A percentile compares a stretch with the other conserved stretches of the same genome.
These are phyloP conservation scores for Amphicarpaea edgeworthii DNA, from an alignment of 306 rosid genomes.

Conservation along the genomic window DNA sequence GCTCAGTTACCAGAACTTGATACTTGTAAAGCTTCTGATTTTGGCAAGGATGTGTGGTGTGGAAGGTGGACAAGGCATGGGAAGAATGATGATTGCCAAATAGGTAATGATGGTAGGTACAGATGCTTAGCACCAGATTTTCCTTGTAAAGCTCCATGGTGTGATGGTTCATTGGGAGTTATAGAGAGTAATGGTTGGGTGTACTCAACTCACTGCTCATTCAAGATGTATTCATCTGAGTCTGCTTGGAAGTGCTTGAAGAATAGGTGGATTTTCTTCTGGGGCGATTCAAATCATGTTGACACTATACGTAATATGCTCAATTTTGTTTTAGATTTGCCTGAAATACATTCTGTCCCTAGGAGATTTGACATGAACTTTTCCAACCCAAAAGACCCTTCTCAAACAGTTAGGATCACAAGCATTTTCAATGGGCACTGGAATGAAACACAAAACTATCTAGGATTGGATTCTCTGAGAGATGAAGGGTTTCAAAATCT, in stretches of 20 bases:
- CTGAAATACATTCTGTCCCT: slow-evolving; percentile 69
- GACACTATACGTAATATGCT: slow-evolving; percentile 85
- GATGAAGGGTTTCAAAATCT: slow-evolving; percentile 73
- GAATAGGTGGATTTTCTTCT: slow-evolving; percentile 87
- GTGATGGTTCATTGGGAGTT: slow-evolving; percentile 78
- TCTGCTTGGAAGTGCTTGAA: slow-evolving; percentile 88
- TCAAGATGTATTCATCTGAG: slow-evolving; percentile 64
- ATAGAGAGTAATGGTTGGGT: slow-evolving; percentile 99
- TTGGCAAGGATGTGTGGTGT: slow-evolving; percentile 69
- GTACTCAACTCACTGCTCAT: slow-evolving; percentile 87
- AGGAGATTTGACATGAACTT: slow-evolving; percentile 81
- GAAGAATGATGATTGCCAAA: slow-evolving; percentile 68
- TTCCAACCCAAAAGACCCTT: slow-evolving; percentile 74
- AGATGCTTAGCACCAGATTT: slow-evolving; percentile 66
- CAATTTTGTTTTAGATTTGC: slow-evolving; percentile 78
- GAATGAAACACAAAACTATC: slow-evolving; percentile 84
- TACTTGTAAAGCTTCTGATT: slow-evolving; percentile 69
- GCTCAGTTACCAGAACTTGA: slow-evolving; percentile 61
- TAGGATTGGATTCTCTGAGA: slow-evolving; percentile 82
- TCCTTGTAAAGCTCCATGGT: slow-evolving; percentile 84
- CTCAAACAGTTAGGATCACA: slow-evolving; percentile 81
- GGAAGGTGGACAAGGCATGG: slow-evolving; percentile 97
- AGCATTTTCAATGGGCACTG: slow-evolving; percentile 96
- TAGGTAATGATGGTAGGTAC: slow-evolving; percentile 77
- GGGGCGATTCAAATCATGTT: slow-evolving; percentile 97